Evolutionary conservation across 768 basidiomycete genomes (phyloP), one percentile per base, ranked within the genome.

Genomic region (Hysterangium stoloniferum): DNA sequence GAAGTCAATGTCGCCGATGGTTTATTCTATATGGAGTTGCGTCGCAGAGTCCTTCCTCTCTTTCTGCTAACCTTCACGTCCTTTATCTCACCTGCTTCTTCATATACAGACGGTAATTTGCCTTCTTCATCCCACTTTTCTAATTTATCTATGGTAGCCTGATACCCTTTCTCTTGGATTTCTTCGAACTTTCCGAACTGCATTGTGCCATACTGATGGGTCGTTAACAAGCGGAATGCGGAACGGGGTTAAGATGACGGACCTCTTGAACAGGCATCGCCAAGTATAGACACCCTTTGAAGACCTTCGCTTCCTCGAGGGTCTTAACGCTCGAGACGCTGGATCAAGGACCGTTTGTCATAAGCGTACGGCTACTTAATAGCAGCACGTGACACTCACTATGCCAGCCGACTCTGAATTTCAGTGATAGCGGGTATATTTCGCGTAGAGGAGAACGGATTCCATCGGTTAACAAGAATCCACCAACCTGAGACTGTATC

Each of bases 401-500:
- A 99, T 46, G 95, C 90, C 41, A 99, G 74, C 12, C 96, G 82
- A 64, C 85, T 84, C 66, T 95, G 93, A 49, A 96, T 92, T 64
- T 95, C 92, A 11, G 93, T 86, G 58, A 95, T 91, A 12, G 85
- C 82, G 29, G 93, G 93, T 15, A 95, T 77, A 49, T 75, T 79
- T 50, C 78, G 73, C 29, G 82, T 79, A 61, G 74, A 79, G 5
- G 87, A 86, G 62, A 93, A 93, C 0, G 92, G 92, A 61, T 93
- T 94, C 84, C 82, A 97, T 45, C 91, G 73, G 64, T 96, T 97
- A 54, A 98, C 62, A 45, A 98, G 70, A 15, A 98, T 76, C 88
- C 91, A 97, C 84, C 89, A 96, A 25, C 96, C 96, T 3, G 93
- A 96, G 2, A 99, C 76, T 1, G 88, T 84, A 59, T 99, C 96